Evolutionary conservation across 2,329 filamentous ascomycete genomes (phyloP), one percentile per base, ranked within the genome.

Genomic region (Aspergillus eucalypticola): DNA sequence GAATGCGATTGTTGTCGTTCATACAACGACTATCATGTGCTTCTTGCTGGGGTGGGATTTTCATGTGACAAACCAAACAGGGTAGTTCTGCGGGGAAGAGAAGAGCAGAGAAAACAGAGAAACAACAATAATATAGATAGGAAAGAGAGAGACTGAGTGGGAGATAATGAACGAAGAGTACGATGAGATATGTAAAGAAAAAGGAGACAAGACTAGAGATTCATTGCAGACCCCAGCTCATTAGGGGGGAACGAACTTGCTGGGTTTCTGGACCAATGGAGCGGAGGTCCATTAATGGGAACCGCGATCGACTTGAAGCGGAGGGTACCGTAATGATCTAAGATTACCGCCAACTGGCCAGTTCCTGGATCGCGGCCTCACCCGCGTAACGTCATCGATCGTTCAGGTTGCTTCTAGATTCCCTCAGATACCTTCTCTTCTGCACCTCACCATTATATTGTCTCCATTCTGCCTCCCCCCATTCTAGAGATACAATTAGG

Each of bases 21-120:
- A 57, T 50, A 19, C 19, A 44, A 23, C 7, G 46, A 50, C 29
- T 41, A 52, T 57, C 29, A 50, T 41, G 54, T 38, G 54, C 46
- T 23, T 41, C 44, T 32, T 44, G 39, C 32, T 35, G 55, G 60
- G 56, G 50, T 38, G 59, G 49, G 59, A 23, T 42, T 59, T 60
- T 60, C 60, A 63, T 63, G 60, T 65, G 63, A 65, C 58, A 29
- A 29, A 48, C 27, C 19, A 49, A 19, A 29, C 51, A 55, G 54
- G 54, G 41, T 19, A 15, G 50, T 52, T 52, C 25, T 51, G 51
- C 42, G 32, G 32, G 32, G 57, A 38, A 55, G 32, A 35, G 15
- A 21, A 19, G 17, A 29, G 8, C 44, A 46, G 42, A n/a, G 17
- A 53, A 52, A 52, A 42, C 35, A 46, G 17, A 10, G 11, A 41